Evolutionary conservation across 768 basidiomycete species (phyloP).

Genomic region (Naganishia randhawae): DNA sequence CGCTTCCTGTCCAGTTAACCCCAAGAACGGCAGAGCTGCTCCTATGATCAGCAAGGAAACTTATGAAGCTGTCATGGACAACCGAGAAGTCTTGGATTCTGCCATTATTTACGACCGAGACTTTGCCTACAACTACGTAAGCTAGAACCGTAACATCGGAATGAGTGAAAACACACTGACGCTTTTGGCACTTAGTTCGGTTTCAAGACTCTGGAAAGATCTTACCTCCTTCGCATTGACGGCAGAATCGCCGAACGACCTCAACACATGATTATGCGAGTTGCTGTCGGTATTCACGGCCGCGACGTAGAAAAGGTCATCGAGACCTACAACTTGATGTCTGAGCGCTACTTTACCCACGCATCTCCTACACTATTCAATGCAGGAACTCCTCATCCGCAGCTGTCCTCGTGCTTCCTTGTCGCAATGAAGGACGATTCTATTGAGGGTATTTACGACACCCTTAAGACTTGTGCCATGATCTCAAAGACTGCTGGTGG

Average conservation of each 20-base stretch:
- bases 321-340: slow-evolving; percentile 89
- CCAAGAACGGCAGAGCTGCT: slow-evolving; percentile 81
- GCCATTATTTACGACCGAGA: slow-evolving; percentile 98
- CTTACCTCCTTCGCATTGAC: slow-evolving; percentile 89
- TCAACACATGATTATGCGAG: slow-evolving; percentile 99
- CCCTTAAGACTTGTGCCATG: slow-evolving; percentile 95
- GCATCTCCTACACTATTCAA: slow-evolving; percentile 96
- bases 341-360: slow-evolving; percentile 96
- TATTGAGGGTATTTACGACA: slow-evolving; percentile 98
- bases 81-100: slow-evolving; percentile 79
- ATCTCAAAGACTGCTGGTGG: slow-evolving; percentile 99
- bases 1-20: slow-evolving; percentile 66
- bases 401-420: slow-evolving; percentile 91
- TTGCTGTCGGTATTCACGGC: slow-evolving; percentile 95
- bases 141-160: slow-evolving; percentile 43
- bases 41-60: slow-evolving; percentile 88
- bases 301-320: slow-evolving; percentile 78
- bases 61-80: slow-evolving; percentile 73
- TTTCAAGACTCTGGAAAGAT: slow-evolving; percentile 99
- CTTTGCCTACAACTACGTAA: slow-evolving; percentile 89
- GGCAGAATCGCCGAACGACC: slow-evolving; percentile 94
- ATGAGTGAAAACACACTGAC: slow-evolving; percentile 1
- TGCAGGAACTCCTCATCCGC: slow-evolving; percentile 91
- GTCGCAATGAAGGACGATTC: slow-evolving; percentile 98
- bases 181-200: slow-evolving; percentile 61